Evolutionary conservation across 495 filamentous ascomycete species (phyloP).

Genomic region (Penicillium canescens): DNA sequence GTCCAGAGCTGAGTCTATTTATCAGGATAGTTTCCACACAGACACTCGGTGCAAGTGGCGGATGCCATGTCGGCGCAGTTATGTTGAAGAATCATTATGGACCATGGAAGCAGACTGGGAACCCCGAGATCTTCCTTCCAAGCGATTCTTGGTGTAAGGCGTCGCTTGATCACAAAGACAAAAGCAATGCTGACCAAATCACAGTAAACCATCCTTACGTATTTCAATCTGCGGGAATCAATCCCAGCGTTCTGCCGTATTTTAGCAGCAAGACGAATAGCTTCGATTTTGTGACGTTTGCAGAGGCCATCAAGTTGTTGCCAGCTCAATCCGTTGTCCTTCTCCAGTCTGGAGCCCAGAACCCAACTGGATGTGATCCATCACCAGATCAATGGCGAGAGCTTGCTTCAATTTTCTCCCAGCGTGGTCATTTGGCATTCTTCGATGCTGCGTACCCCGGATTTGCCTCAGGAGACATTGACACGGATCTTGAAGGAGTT

Average conservation of each 20-base stretch:
- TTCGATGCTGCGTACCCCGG: conserved; percentile 19
- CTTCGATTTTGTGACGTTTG: conserved; percentile 11
- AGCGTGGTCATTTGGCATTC: conserved; percentile 18
- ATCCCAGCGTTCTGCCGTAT: conserved; percentile 12
- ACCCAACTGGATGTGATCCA: conserved; percentile 20
- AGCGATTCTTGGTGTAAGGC: conserved; percentile 13
- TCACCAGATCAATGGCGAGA: conserved; percentile 13
- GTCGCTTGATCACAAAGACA: not conserved
- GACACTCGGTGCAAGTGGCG: conserved; percentile 16
- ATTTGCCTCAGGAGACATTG: conserved; percentile 17
- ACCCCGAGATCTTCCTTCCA: conserved; percentile 14
- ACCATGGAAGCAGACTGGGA: conserved; percentile 11
- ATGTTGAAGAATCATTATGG: conserved; percentile 12
- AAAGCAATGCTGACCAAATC: not conserved
- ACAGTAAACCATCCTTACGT: conserved; percentile 14
- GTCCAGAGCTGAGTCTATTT: not conserved
- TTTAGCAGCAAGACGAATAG: conserved; percentile 12
- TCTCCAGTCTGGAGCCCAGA: conserved; percentile 16
- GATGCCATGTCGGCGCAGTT: conserved; percentile 14
- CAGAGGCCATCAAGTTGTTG: conserved; percentile 1
- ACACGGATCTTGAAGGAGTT: conserved; percentile 10
- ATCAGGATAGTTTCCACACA: conserved; percentile 11
- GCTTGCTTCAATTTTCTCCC: conserved; percentile 9
- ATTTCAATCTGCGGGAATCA: conserved; percentile 12
- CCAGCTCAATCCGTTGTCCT: conserved; percentile 19